Evolutionary conservation across 2,329 filamentous ascomycete species (phyloP), one percentile per base, ranked within the genome.

Genomic region (Cadophora sp.): DNA sequence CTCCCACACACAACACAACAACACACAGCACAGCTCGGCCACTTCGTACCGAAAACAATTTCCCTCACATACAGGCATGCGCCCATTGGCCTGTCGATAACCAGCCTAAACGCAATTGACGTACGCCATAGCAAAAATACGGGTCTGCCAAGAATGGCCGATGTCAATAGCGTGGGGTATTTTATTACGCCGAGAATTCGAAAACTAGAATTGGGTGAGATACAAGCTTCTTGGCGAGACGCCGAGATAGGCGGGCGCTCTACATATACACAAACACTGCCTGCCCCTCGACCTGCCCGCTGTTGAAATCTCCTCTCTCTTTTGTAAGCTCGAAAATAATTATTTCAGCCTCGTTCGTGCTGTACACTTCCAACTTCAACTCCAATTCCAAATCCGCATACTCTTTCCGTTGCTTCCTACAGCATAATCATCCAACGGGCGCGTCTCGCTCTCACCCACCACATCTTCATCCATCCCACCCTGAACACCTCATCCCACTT

Each of bases 81-180:
- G 22, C 50, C 26, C 26, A 29, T 53, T 29, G 26, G 50, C 12
- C 50, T 4, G 26, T 6, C 1, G 4, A 53, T 11, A 27, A 27
- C 29, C 50, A 53, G 50, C 11, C 50, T 29, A 19, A 27, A 29
- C 50, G 11, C 12, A 27, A 27, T 53, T 53, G 50, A 53, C 50
- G 50, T 53, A 29, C 26, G 50, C 50, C 24, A 8, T 26, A 7
- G 26, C 26, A 9, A 29, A 29, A 53, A 29, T 2, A 12, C 12
- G 50, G 24, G 6, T 29, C 50, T 53, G 50, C 50, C 50, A 53
- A 53, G 50, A 11, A 14, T 26, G 26, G 12, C 50, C 26, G 22
- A 3, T 53, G 26, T 53, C 50, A 27, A 53, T 53, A 53, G 50
- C 50, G 50, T 53, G 50, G 50, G 50, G 50, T 26, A 51, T 51